Percentiles rank a stretch among this genome's conserved stretches.
phyloP scores from a whole-genome alignment of 1,284 basidiomycete genomes.

The Chalciporus sp. region DNA sequence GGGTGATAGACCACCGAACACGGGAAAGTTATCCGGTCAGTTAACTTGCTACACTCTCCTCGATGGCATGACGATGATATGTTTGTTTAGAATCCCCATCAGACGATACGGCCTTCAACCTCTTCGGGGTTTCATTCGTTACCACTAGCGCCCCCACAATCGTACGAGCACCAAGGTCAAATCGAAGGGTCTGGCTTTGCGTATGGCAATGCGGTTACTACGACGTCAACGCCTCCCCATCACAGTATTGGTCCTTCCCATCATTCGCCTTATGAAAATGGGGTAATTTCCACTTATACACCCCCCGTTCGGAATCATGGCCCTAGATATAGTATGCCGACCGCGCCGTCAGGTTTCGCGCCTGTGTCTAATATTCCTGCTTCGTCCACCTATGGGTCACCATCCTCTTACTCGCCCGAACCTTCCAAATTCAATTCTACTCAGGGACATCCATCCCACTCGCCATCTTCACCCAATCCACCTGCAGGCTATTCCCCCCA shows the following conservation, averaged over 20 bases:
- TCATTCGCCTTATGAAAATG: constrained; percentile 57
- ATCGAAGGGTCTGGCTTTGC: constrained; percentile 22
- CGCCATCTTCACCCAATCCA: constrained; percentile 24
- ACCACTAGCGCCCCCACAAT: constrained; percentile 30
- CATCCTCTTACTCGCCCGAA: constrained; percentile 48
- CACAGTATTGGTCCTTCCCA: constrained; percentile 44
- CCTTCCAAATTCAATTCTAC: constrained; percentile 47
- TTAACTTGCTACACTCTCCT: constrained; percentile 15
- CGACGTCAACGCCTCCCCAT: constrained; percentile 39
- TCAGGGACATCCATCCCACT: constrained; percentile 39
- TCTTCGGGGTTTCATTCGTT: constrained; percentile 40
- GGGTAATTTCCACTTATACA: constrained; percentile 30
- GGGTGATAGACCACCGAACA: constrained; percentile 51
- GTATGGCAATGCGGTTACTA: constrained; percentile 42
- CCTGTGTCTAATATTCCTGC: constrained; percentile 40
- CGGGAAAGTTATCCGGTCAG: constrained; percentile 70
- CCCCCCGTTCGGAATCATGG: constrained; percentile 45
- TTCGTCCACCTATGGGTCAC: constrained; percentile 26
- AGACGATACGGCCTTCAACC: constrained; percentile 44
- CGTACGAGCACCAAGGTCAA: constrained; percentile 32
- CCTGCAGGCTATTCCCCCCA: constrained; percentile 23
- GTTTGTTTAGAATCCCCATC: constrained; percentile 34
- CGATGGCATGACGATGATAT: constrained; percentile 14
- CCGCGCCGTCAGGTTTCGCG: constrained; percentile 69
- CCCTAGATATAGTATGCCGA: constrained; percentile 67